These are phyloP conservation scores for Pluteus cervinus DNA, from an alignment of 768 basidiomycete species.

Conservation along the genomic window DNA sequence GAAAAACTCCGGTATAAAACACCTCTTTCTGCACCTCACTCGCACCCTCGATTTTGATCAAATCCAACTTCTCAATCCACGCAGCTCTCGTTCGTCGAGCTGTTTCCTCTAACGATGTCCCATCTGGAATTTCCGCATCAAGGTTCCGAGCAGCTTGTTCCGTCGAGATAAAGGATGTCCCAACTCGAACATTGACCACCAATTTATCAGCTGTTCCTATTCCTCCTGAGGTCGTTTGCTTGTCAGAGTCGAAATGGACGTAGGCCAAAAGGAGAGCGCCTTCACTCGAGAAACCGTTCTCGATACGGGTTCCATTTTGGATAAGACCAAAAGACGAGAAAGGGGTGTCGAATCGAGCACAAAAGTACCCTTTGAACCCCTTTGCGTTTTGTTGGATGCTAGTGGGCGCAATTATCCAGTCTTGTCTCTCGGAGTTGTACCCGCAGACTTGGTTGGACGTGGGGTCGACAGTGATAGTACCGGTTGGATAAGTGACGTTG, in stretches of 20 bases:
- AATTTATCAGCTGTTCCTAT: constrained; percentile 1
- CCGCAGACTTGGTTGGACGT: constrained; percentile 46
- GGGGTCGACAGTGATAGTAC: constrained; percentile 41
- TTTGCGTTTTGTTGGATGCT: constrained; percentile 30
- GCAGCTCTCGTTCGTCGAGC: constrained; percentile 37
- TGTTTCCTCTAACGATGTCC: constrained; percentile 42
- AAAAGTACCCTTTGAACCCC: constrained; percentile 52
- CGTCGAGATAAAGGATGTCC: constrained; percentile 70
- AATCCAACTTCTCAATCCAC: constrained; percentile 55
- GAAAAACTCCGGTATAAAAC: constrained; percentile 61
- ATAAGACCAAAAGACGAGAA: constrained; percentile 38
- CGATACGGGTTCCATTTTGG: constrained; percentile 32
- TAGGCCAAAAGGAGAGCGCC: constrained; percentile 50
- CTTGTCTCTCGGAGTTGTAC: constrained; percentile 63
- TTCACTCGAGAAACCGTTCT: constrained; percentile 20
- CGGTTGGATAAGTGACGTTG: constrained; percentile 47
- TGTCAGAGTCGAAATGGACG: constrained; percentile 32
- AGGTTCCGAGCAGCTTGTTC: constrained; percentile 56
- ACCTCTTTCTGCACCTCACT: constrained; percentile 37
- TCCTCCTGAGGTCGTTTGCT: constrained; percentile 5
- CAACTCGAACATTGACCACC: constrained; percentile 50
- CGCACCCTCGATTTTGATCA: constrained; percentile 44
- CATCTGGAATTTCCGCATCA: constrained; percentile 25
- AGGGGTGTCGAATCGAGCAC: constrained; percentile 47
- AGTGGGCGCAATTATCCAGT: constrained; percentile 58